phyloP scores from a whole-genome alignment of 1,284 basidiomycete genomes.

The Ustilago lituana region DNA sequence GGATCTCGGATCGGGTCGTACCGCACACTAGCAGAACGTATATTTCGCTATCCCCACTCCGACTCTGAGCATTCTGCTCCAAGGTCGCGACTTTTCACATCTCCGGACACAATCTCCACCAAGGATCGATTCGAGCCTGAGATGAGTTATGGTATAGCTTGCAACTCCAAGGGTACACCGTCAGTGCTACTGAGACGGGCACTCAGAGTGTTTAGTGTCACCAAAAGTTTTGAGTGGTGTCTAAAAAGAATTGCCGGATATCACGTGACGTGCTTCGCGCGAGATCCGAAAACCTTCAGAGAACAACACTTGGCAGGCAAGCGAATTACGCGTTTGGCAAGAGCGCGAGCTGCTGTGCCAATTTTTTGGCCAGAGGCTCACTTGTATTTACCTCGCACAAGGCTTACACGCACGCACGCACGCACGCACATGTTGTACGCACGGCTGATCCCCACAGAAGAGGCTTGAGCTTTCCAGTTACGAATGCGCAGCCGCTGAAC shows the following conservation, averaged over 20 bases:
- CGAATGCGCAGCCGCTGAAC: too few species aligned
- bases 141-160: too few species aligned
- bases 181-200: too few species aligned
- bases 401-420: constrained; percentile 1
- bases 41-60: too few species aligned
- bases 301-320: constrained; percentile 21
- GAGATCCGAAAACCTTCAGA: not conserved
- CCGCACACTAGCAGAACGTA: not conserved
- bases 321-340: not conserved
- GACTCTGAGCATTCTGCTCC: too few species aligned
- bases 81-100: too few species aligned
- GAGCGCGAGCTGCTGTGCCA: not conserved
- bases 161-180: too few species aligned
- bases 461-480: too few species aligned
- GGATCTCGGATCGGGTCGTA: constrained; percentile 20
- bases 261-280: constrained; percentile 26
- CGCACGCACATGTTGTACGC: not conserved
- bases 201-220: too few species aligned
- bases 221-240: too few species aligned
- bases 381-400: not conserved
- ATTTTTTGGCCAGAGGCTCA: not conserved
- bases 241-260: not conserved
- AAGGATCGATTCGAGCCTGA: too few species aligned
- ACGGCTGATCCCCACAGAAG: constrained; percentile 12
- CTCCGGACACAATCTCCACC: too few species aligned